Percentiles rank a stretch among this genome's conserved stretches.
Conservation (phyloP, 2,329 filamentous ascomycete genomes). For the Colletotrichum musae region DNA sequence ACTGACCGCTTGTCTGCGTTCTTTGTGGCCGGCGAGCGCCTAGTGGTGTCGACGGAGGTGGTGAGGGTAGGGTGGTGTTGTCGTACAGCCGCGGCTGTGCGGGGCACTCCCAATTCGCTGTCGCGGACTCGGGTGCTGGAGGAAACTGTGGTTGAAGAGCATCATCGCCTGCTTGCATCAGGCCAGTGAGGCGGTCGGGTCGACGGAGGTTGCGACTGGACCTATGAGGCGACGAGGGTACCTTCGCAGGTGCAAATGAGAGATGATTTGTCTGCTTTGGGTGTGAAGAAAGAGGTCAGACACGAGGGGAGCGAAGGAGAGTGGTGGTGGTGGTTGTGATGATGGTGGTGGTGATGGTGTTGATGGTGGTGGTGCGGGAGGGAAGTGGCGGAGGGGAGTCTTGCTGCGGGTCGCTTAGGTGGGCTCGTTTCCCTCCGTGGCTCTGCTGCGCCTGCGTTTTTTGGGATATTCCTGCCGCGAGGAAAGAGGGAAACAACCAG, state of each 20-base stretch:
- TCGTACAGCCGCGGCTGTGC: slow-evolving; percentile 28
- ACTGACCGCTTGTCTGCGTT: slow-evolving; percentile 17
- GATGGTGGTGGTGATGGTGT: slow-evolving; percentile 4
- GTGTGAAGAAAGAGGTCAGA: slow-evolving; percentile 28
- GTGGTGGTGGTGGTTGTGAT: slow-evolving; percentile 6
- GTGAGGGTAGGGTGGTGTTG: slow-evolving; percentile 1
- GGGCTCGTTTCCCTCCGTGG: background rate
- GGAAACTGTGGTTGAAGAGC: slow-evolving; percentile 8
- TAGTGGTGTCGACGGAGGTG: slow-evolving; percentile 10
- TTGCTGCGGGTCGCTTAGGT: slow-evolving; percentile 2
- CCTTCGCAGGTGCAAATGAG: slow-evolving; percentile 16
- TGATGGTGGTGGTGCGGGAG: slow-evolving; percentile 18
- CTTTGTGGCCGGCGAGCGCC: slow-evolving; percentile 12
- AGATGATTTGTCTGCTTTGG: slow-evolving; percentile 1
- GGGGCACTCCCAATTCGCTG: slow-evolving; percentile 34
- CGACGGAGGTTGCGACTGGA: background rate
- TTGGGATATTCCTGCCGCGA: background rate
- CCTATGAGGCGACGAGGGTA: slow-evolving; percentile 17
- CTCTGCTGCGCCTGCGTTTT: background rate
- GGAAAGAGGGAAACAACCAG: slow-evolving; percentile 13
- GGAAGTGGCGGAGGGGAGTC: slow-evolving; percentile 19
- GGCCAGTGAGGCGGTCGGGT: slow-evolving; percentile 16
- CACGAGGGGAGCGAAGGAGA: slow-evolving; percentile 12
- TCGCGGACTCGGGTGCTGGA: background rate
- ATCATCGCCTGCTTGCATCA: background rate